Conservation (phyloP, 257 asterid species). For the Asclepias syriaca region DNA sequence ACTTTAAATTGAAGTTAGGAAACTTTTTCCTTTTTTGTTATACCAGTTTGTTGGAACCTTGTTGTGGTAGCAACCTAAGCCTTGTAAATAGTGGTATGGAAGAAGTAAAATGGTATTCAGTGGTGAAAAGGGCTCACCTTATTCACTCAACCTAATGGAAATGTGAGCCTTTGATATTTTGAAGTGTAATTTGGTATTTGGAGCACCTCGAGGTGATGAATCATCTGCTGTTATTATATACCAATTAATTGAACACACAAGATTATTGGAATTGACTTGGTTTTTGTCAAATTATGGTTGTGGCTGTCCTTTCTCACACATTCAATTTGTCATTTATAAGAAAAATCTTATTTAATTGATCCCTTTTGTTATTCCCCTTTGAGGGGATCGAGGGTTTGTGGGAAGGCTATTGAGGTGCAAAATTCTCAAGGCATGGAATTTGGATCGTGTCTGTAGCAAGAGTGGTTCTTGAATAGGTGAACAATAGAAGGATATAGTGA, state of each 20-base stretch:
- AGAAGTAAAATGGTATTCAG: neutral
- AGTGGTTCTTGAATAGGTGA: neutral
- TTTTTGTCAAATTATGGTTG: neutral
- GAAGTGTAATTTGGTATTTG: neutral
- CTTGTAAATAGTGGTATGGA: neutral
- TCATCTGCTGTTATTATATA: neutral
- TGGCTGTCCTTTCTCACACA: neutral
- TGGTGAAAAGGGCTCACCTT: neutral
- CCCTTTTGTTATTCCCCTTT: neutral
- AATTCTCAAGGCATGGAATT: neutral
- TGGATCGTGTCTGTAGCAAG: neutral
- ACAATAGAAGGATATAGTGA: neutral
- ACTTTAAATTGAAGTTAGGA: neutral
- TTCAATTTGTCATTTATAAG: neutral
- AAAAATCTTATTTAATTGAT: neutral
- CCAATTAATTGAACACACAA: neutral
- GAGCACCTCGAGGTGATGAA: neutral
- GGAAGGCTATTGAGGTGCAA: neutral
- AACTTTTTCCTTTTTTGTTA: neutral
- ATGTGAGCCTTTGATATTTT: neutral
- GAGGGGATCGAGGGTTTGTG: neutral
- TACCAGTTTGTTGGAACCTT: neutral
- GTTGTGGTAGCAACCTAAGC: neutral
- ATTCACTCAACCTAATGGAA: neutral
- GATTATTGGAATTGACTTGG: neutral